These are phyloP conservation scores for Penicillium sp. DNA, from an alignment of 2,329 filamentous ascomycete genomes.

Conservation along the genomic window DNA sequence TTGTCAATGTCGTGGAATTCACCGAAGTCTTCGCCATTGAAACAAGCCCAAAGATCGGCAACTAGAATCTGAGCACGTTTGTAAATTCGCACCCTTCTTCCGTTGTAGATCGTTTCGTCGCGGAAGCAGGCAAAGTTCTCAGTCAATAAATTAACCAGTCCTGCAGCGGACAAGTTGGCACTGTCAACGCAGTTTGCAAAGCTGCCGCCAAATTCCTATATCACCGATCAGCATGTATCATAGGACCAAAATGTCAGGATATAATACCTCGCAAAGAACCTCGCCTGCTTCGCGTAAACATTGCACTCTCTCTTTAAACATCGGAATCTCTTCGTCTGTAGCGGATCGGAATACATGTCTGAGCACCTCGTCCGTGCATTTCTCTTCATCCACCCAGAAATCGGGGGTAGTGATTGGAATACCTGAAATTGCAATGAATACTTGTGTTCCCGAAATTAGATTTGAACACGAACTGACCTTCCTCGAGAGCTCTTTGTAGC, in stretches of 20 bases:
- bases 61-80: constrained; percentile 96
- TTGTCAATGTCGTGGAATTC: constrained; percentile 87
- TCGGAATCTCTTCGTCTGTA: constrained; percentile 81
- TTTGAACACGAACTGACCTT: constrained; percentile 56
- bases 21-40: constrained; percentile 76
- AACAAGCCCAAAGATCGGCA: constrained; percentile 95
- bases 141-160: constrained; percentile 80
- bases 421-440: constrained; percentile 46
- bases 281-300: constrained; percentile 81
- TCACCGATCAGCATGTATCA: constrained; percentile 5
- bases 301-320: constrained; percentile 72
- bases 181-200: constrained; percentile 71
- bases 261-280: constrained; percentile 70
- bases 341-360: constrained; percentile 79
- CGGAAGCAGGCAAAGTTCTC: constrained; percentile 81
- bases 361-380: constrained; percentile 72
- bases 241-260: background rate
- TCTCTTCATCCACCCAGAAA: constrained; percentile 77
- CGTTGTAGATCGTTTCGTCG: constrained; percentile 75
- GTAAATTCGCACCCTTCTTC: constrained; percentile 73
- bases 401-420: constrained; percentile 85
- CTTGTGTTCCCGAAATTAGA: background rate
- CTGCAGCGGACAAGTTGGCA: constrained; percentile 75
- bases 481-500: constrained; percentile 81
- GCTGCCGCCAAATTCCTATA: constrained; percentile 71